Evolutionary conservation across 208 protist species (phyloP).

Genomic region (Leishmania turanica): DNA sequence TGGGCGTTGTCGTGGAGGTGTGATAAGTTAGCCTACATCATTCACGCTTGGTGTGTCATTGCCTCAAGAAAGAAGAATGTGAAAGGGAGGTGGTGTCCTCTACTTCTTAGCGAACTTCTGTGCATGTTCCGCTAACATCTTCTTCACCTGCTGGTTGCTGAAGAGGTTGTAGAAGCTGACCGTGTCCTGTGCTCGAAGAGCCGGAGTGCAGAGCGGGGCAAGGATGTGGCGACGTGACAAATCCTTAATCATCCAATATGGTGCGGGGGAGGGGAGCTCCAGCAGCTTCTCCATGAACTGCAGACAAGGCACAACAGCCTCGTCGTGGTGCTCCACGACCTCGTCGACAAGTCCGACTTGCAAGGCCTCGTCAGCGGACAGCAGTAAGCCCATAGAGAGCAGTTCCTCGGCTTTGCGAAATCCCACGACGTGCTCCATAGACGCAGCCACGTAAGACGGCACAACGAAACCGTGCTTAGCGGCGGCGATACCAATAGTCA

Average conservation of each 20-base stretch:
- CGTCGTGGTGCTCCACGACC: constrained; percentile 51
- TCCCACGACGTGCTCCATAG: constrained; percentile 66
- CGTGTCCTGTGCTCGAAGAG: constrained; percentile 57
- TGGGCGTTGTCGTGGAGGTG: too few relatives aligned
- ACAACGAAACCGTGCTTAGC: constrained; percentile 61
- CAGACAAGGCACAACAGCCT: constrained; percentile 60
- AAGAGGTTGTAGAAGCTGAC: constrained; percentile 57
- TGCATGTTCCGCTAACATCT: constrained; percentile 17
- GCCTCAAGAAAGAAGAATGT: not conserved
- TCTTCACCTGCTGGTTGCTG: constrained; percentile 48
- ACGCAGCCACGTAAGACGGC: constrained; percentile 66
- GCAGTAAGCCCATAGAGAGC: constrained; percentile 46
- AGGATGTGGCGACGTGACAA: constrained; percentile 45
- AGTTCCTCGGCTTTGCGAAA: constrained; percentile 60
- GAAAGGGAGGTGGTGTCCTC: not conserved
- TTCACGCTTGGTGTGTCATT: not conserved
- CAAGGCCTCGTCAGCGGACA: constrained; percentile 56
- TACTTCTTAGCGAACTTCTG: not conserved
- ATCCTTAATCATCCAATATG: constrained; percentile 78
- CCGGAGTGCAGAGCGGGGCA: constrained; percentile 50
- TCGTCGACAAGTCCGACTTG: constrained; percentile 73
- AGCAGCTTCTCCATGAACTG: constrained; percentile 62
- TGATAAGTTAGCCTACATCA: not conserved
- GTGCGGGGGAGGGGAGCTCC: constrained; percentile 43
- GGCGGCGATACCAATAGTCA: constrained; percentile 73